Evolutionary conservation across 371 early-diverging fungal genomes (phyloP).

Genomic region (Rhizomucor miehei): DNA sequence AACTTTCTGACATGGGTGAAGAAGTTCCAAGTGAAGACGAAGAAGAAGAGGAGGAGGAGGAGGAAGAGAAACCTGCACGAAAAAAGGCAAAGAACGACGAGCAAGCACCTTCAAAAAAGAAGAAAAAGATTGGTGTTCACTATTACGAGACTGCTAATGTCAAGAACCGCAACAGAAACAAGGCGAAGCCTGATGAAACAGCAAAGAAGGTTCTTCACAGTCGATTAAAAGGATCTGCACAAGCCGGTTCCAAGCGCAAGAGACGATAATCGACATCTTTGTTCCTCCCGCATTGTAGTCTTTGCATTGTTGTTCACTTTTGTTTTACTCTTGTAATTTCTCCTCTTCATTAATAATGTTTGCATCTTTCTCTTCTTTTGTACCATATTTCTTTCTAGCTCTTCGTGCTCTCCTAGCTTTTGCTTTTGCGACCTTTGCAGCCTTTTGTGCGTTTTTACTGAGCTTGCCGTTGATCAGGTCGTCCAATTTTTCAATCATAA

Average conservation of each 20-base stretch:
- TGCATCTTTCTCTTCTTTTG: constrained; percentile 1
- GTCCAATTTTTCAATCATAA: constrained; percentile 68
- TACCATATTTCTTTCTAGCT: constrained; percentile 42
- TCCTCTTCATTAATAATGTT: background rate
- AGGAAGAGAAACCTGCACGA: constrained; percentile 16
- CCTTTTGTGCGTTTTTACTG: constrained; percentile 66
- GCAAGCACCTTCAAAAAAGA: constrained; percentile 20
- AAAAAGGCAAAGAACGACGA: constrained; percentile 24
- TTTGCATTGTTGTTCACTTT: background rate
- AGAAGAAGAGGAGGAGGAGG: constrained; percentile 35
- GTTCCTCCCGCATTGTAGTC: constrained; percentile 1
- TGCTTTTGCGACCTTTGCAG: constrained; percentile 58
- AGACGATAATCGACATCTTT: constrained; percentile 19
- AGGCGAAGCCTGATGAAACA: constrained; percentile 62
- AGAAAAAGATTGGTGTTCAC: constrained; percentile 63
- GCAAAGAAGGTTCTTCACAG: constrained; percentile 42
- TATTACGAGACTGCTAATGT: constrained; percentile 90
- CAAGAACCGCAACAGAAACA: constrained; percentile 88
- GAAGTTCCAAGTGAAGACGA: constrained; percentile 25
- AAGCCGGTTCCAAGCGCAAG: constrained; percentile 36
- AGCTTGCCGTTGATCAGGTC: constrained; percentile 61
- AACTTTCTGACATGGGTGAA: constrained; percentile 50
- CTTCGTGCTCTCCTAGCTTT: constrained; percentile 57
- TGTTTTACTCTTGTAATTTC: background rate
- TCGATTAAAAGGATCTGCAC: constrained; percentile 41